Evolutionary conservation across 169 alveolate species (phyloP), one percentile per base, ranked within the genome.

Genomic region (Pseudocohnilembus persalinus): DNA sequence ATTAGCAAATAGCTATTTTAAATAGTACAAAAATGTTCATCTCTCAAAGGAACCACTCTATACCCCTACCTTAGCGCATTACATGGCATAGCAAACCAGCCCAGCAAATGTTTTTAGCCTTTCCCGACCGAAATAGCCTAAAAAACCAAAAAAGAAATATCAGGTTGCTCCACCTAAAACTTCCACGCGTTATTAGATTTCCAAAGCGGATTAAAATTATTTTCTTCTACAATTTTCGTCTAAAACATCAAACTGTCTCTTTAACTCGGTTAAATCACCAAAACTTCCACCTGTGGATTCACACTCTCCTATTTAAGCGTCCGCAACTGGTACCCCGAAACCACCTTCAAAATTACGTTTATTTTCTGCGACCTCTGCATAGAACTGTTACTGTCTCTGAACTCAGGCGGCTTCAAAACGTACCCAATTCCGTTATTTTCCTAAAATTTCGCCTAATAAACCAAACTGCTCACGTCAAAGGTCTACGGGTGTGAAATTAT

Each of bases 51-150:
- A 24, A 75, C 27, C 6, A 75, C 31, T 75, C 81, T 75, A 75
- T 75, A 75, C 24, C 81, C 81, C 31, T 75, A 75, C 29, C 81
- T 75, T 1, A 75, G 28, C 28, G 49, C 15, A 30, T 75, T 75
- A 31, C 20, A 4, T 6, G 81, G 81, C 29, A 75, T 31, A n/a
- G 81, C 28, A 75, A n/a, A 75, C 81, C 81, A 75, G 20, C 81
- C 81, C 31, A 75, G 6, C 28, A 75, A 31, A 29, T 31, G 6
- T 6, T 75, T 31, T 26, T 75, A 75, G 28, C 49, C 29, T 29
- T 26, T 11, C 26, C 29, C 29, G 27, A 11, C 20, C 4, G 68
- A 49, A 49, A 75, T 75, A 30, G 63, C 81, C 11, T 75, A 11
- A 31, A 75, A 75, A 75, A 31, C 31, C 1, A 75, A 1, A 27